Evolutionary conservation across 139 green algal species (phyloP).

Genomic region (Coccomyxa sp.): DNA sequence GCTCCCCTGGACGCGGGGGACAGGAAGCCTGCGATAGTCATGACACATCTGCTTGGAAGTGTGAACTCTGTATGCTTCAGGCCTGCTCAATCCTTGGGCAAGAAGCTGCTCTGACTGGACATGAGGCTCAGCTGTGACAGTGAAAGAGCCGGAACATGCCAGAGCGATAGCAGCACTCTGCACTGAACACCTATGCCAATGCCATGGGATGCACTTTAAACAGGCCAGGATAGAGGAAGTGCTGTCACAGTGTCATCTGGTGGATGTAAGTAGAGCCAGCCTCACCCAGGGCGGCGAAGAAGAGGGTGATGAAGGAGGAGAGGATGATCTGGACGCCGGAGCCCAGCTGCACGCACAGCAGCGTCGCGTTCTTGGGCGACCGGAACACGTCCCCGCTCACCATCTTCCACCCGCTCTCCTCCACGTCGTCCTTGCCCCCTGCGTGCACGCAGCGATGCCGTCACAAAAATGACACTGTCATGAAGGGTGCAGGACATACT

Average conservation of each 20-base stretch:
- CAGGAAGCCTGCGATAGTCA: slow-evolving; percentile 76
- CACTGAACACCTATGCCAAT: too few species aligned
- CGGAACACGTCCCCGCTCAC: slow-evolving; percentile 93
- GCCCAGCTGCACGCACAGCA: slow-evolving; percentile 79
- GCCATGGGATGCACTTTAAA: too few species aligned
- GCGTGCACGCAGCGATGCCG: background rate
- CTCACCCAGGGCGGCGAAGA: slow-evolving; percentile 81
- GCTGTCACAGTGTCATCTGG: too few species aligned
- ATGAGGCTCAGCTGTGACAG: too few species aligned
- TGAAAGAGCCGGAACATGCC: too few species aligned
- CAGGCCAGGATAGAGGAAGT: too few species aligned
- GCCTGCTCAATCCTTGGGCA: too few species aligned
- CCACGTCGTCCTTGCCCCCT: slow-evolving; percentile 50
- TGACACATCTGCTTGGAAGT: too few species aligned
- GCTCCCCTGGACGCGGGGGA: slow-evolving; percentile 85
- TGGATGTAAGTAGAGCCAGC: too few species aligned
- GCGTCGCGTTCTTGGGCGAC: slow-evolving; percentile 46
- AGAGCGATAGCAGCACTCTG: too few species aligned
- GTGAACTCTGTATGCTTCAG: too few species aligned
- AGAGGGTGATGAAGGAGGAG: slow-evolving; percentile 72
- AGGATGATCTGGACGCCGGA: slow-evolving; percentile 85
- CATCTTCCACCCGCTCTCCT: slow-evolving; percentile 97
- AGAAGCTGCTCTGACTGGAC: too few species aligned
- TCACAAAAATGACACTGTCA: background rate
- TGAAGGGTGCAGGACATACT: background rate